Evolutionary conservation across 192 early-diverging fungal species (phyloP), one percentile per base, ranked within the genome.

Genomic region (Umbelopsis vinacea): DNA sequence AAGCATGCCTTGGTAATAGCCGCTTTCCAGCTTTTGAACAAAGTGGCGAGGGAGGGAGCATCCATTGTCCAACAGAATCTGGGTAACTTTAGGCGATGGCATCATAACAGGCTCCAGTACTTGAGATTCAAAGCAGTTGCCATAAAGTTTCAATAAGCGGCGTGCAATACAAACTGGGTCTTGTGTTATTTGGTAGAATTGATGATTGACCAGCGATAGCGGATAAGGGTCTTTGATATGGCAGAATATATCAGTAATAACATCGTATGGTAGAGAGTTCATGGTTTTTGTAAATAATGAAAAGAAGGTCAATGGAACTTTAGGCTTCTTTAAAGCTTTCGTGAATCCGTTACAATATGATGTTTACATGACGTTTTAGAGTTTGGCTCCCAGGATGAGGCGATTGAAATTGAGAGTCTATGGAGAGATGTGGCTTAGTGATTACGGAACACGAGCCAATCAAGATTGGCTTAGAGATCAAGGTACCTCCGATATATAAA

Each of bases 111-210:
- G 57, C 15, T 63, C 57, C 17, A 63, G 17, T 37, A 63, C 57
- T 17, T 63, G 57, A 5, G 57, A 63, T 63, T 63, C 57, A 63
- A 63, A 63, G 57, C 57, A 63, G 2, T 26, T 22, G 17, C 57
- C 57, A 33, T 63, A 63, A 17, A 63, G 17, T 17, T 38, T 33
- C 12, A 63, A 26, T 33, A 63, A 63, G 26, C 57, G 57, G 14
- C 57, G 57, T 0, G 57, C 57, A 12, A 63, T 63, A 63, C 57
- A 63, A 12, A 63, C 57, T 37, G 57, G 57, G n/a, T 63, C 57
- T n/a, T 63, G 57, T 1, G 57, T 63, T 29, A 63, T 63, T 37
- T 63, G 26, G n/a, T 63, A 63, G 17, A 37, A 63, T 19, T 63
- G 57, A 37, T 37, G 57, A n/a, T 37, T 63, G 35, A 63, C 57